A percentile compares a stretch with the other conserved stretches of the same genome.
Conservation (phyloP, 805 yeast genomes). For the Komagataella populi region DNA sequence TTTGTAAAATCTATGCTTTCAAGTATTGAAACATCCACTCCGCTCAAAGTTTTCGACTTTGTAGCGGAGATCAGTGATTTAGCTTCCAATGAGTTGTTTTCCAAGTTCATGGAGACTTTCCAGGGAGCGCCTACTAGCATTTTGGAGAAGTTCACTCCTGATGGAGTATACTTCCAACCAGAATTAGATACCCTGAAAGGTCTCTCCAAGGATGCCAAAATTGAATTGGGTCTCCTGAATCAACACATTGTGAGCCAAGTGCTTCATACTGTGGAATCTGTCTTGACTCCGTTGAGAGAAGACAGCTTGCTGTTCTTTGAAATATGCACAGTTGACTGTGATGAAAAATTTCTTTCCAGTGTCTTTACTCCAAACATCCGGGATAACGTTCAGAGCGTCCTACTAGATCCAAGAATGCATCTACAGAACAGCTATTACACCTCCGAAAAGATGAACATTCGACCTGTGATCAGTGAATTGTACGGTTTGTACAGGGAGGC, state of each 20-base stretch:
- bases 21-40: slow-evolving; percentile 7
- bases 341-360: background rate
- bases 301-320: background rate
- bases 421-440: background rate
- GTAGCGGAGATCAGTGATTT: background rate
- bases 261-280: background rate
- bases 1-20: slow-evolving; percentile 9
- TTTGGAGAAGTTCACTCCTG: slow-evolving; percentile 1
- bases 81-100: slow-evolving; percentile 7
- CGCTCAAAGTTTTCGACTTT: background rate
- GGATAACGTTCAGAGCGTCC: background rate
- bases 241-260: background rate
- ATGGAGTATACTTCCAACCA: background rate
- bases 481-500: slow-evolving; percentile 73
- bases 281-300: background rate
- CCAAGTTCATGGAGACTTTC: slow-evolving; percentile 1
- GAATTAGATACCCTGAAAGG: background rate
- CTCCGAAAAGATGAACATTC: slow-evolving; percentile 28
- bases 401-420: background rate
- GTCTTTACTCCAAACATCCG: slow-evolving; percentile 1
- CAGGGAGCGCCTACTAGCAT: slow-evolving; percentile 5
- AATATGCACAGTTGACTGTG: background rate
- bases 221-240: slow-evolving; percentile 2
- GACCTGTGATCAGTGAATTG: slow-evolving; percentile 30
- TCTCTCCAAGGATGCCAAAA: background rate